These are phyloP conservation scores for Viola pubescens DNA, from an alignment of 441 rosid genomes.

Conservation along the genomic window DNA sequence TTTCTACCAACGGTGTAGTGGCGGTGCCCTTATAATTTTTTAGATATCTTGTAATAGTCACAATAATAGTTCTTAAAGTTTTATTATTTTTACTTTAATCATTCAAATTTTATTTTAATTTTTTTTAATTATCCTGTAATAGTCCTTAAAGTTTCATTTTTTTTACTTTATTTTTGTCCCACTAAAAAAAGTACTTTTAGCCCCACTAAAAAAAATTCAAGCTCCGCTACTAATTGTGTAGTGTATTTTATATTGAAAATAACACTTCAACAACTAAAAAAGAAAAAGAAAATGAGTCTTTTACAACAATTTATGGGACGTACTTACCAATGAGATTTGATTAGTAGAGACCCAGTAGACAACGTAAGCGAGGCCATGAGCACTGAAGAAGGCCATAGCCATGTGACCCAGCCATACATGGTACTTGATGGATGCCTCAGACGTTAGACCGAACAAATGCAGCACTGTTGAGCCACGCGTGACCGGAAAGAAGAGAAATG, in stretches of 20 bases:
- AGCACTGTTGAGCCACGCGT: constrained; percentile 48
- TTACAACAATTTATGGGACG: neutral
- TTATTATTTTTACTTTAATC: no score
- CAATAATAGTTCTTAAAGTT: no score
- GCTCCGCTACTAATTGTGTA: neutral
- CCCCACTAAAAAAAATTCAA: no score
- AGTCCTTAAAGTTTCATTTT: neutral
- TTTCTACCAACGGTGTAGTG: neutral
- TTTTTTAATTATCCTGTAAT: no score
- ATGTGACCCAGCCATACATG: constrained; percentile 53
- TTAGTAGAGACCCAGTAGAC: constrained; percentile 39
- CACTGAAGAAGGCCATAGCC: constrained; percentile 32
- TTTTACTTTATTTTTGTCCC: no score
- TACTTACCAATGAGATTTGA: constrained; percentile 34
- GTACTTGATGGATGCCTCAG: constrained; percentile 48
- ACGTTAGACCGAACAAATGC: constrained; percentile 42
- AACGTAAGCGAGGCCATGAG: constrained; percentile 41
- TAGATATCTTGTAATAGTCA: no score
- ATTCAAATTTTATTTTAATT: no score
- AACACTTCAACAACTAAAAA: neutral
- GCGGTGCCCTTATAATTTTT: no score
- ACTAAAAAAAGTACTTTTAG: no score
- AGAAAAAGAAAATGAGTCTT: neutral
- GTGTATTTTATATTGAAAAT: neutral
- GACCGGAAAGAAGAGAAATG: constrained; percentile 55